Base-by-base conservation (phyloP, 2,329 filamentous ascomycete species). In the Sclerotinia glacialis region DNA sequence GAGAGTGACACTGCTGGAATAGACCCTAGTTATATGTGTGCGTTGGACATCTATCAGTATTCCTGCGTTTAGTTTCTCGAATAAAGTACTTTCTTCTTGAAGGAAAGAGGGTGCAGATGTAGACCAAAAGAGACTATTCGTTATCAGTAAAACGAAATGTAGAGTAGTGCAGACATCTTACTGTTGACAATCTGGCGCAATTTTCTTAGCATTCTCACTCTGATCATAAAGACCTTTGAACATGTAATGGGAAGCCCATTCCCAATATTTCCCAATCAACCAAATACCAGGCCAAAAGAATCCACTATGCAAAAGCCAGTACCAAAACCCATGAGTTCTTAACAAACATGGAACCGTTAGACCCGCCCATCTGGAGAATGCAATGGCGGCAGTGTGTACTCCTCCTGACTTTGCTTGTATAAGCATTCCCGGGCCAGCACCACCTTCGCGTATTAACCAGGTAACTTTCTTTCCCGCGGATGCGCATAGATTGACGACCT, bases 371-470 rank as follows among this genome's bases (percentile, higher is more conserved):
- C 63, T 50, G 2, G 63, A 65, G 8, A 65, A 65, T 28, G 63
- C 63, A 50, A 67, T 62, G 21, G 64, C 64, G 5, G 54, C 66
- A 53, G 63, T 60, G 50, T 68, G 66, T 8, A 64, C 31, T 2
- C 63, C 63, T 6, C 65, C 55, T 7, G 59, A 58, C 34, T 47
- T 68, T 21, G 44, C 47, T 11, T 68, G 50, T 54, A 69, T 59
- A 3, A 69, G 50, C 31, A 68, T 42, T 18, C 64, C 67, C 0
- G 67, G 68, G 14, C 70, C 67, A 64, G 55, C 52, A 21, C 69
- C 69, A 47, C 61, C 65, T 52, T 68, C 52, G 12, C 69, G n/a
- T 40, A 71, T 69, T 9, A 71, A 28, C 70, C 70, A 71, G 34
- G 67, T 42, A 18, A 68, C 69, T n/a, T 68, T 67, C 54, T 71